Percentiles rank a stretch among this genome's conserved stretches.
Evolutionary conservation across 179 eudicot genomes (phyloP).

Genomic region (Silene noctiflora): DNA sequence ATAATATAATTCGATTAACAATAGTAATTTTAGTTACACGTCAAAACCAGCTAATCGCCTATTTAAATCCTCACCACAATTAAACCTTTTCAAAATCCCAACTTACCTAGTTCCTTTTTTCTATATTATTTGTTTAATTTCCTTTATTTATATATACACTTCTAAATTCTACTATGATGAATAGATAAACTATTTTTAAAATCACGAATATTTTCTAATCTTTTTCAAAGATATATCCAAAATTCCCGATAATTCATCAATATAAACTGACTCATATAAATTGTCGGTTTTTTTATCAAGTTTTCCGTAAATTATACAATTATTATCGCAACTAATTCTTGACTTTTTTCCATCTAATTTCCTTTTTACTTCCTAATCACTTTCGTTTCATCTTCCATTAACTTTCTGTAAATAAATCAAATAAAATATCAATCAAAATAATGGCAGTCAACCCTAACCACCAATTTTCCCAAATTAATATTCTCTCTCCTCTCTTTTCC

Average conservation of each 20-base stretch:
- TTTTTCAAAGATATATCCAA: neutral
- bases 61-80: neutral
- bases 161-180: neutral
- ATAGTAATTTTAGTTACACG: neutral
- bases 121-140: neutral
- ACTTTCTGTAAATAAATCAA: neutral
- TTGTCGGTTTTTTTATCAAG: no score
- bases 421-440: slow-evolving; percentile 7
- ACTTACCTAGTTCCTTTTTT: no score
- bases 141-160: neutral
- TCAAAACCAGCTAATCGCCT: no score
- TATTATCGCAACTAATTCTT: no score
- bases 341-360: no score
- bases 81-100: neutral
- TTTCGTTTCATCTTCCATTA: no score
- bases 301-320: no score
- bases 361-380: no score
- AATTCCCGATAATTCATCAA: neutral
- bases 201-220: neutral
- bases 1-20: neutral
- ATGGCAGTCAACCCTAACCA: slow-evolving; percentile 29
- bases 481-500: neutral
- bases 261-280: no score
- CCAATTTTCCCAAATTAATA: neutral
- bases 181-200: no score